Percentiles rank a stretch among this genome's conserved stretches.
phyloP scores from a whole-genome alignment of 2,329 filamentous ascomycete genomes.

The Akanthomyces lecanii region DNA sequence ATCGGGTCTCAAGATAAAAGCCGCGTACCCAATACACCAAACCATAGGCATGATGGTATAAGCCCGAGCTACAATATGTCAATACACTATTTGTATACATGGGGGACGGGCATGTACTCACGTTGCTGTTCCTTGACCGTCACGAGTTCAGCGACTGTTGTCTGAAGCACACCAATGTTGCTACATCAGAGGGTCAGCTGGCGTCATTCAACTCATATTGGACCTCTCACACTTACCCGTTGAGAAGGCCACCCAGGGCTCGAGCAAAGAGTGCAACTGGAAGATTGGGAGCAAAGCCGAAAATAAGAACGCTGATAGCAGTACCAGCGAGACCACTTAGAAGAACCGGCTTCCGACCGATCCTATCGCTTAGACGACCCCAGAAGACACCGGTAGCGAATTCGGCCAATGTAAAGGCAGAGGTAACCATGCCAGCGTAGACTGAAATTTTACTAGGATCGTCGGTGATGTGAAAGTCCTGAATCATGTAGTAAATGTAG shows the following conservation, averaged over 20 bases:
- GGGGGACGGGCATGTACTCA: constrained; percentile 39
- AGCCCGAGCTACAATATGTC: constrained; percentile 62
- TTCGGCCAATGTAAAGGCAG: constrained; percentile 91
- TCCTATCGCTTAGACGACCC: constrained; percentile 85
- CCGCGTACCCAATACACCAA: constrained; percentile 81
- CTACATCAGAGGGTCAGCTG: constrained; percentile 38
- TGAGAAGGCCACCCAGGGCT: constrained; percentile 83
- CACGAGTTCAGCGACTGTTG: constrained; percentile 89
- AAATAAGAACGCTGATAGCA: constrained; percentile 84
- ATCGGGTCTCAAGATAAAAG: not conserved
- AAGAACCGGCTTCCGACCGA: constrained; percentile 89
- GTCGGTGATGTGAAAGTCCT: constrained; percentile 80
- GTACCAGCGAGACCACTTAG: constrained; percentile 87
- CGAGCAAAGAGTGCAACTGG: constrained; percentile 80
- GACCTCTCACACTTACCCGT: constrained; percentile 63
- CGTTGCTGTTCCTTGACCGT: constrained; percentile 91
- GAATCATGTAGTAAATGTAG: constrained; percentile 97
- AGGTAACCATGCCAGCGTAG: constrained; percentile 94
- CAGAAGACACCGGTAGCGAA: constrained; percentile 90
- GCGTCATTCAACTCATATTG: not conserved
- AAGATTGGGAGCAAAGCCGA: constrained; percentile 83
- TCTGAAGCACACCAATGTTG: constrained; percentile 93
- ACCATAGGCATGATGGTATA: constrained; percentile 98
- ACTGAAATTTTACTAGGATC: constrained; percentile 78
- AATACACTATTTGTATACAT: constrained; percentile 18